Evolutionary conservation across 2,329 filamentous ascomycete genomes (phyloP), one percentile per base, ranked within the genome.

Genomic region (Epicoccum sorghinum): DNA sequence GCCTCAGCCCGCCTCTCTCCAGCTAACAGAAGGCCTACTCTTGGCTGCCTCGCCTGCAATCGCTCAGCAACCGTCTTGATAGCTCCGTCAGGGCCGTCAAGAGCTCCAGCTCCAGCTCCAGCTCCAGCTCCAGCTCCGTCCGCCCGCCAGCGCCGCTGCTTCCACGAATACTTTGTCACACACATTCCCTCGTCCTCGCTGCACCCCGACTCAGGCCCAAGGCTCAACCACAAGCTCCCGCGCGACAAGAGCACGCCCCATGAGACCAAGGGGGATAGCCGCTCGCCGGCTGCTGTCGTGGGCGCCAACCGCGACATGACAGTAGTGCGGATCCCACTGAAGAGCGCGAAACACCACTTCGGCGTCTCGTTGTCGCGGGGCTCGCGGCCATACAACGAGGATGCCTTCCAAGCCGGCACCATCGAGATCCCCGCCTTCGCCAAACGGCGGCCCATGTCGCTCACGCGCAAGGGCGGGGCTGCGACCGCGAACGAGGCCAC

Each of bases 131-230:
- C 40, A 57, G 52, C 37, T 12, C 47, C 43, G 57, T 55, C 52
- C 40, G 52, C 59, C 59, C 58, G 60, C 54, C 59, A 66, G 47
- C 64, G 62, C 45, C 75, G 79, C 54, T 65, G 64, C 59, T 98
- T 98, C 75, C 92, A 97, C 79, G 92, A 96, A 66, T 98, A 99
- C 80, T 99, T 99, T 75, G 91, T 98, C 55, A 96, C 95, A 7
- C 91, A 97, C 74, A 84, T 99, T 1, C 93, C 95, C 4, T 96
- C 92, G 14, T 96, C 92, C 12, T 97, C 93, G 3, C 83, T 96
- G 39, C 90, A 97, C 66, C 93, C 95, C 7, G 93, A 98, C 75
- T 89, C 90, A 32, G 82, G 86, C 50, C 78, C 81, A 22, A 77
- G 82, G 14, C 86, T 86, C 27, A 89, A 91, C 64, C 92, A 96